Base-by-base conservation (phyloP, 169 alveolate species). In the Plasmodium gonderi region DNA sequence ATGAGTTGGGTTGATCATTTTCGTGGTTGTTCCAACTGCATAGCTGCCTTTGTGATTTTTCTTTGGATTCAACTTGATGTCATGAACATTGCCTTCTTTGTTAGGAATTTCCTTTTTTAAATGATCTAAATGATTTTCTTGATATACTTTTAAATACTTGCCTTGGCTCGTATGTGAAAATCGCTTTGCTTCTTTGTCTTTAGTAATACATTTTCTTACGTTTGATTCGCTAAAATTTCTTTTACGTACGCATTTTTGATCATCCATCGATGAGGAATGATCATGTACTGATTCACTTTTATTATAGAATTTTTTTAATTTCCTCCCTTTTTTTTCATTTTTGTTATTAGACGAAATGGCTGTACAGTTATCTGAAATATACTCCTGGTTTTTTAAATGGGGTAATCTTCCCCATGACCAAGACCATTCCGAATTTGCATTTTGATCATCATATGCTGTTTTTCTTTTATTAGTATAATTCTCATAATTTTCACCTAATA, bases 391-490 rank as follows among this genome's bases (percentile, higher is more conserved):
- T 75, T 87, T 87, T 44, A 87, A 75, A 87, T 87, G 93, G 14
- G 93, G 93, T 75, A 87, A 31, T 75, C 93, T 87, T 51, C 93
- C 93, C 93, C 93, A 87, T 74, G 93, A 87, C 93, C 93, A 87
- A 31, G 93, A 87, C 93, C 93, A 87, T 75, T 87, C 93, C 0
- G 93, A 75, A 87, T 87, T 87, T 49, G 31, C 54, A 72, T 83
- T 83, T 47, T 74, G 81, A n/a, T 83, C 92, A 7, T 83, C 92
- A 9, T 26, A 31, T 26, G 54, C 78, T 4, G 12, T 44, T 44
- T 76, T 44, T 76, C 60, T 29, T 23, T 44, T 44, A 76, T 23
- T 44, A 14, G 72, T 31, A 76, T 76, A 20, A n/a, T 60, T 12
- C 1, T 5, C 38, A 36, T 60, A 60, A 36, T 60, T 36, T 60